Conservation (phyloP, 2,329 filamentous ascomycete species). For the Aspergillus felis region DNA sequence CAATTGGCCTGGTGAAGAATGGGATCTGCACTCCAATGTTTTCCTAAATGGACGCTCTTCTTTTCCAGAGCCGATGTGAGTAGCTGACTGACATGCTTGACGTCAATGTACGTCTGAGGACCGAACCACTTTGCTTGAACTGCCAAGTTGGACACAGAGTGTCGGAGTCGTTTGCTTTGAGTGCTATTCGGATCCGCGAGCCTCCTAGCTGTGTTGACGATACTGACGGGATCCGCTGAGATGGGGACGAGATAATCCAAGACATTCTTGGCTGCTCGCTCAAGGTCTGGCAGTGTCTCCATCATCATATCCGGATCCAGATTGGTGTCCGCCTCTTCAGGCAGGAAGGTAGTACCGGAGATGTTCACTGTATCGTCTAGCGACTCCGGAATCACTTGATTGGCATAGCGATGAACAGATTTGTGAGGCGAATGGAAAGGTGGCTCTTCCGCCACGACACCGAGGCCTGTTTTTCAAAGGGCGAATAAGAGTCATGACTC, state of each 20-base stretch:
- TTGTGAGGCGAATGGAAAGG: conserved; percentile 9
- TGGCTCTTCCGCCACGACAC: conserved; percentile 18
- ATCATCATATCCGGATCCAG: conserved; percentile 35
- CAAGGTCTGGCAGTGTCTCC: conserved; percentile 38
- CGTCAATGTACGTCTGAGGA: conserved; percentile 34
- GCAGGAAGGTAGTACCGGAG: conserved; percentile 31
- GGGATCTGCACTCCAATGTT: conserved; percentile 32
- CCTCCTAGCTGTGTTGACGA: conserved; percentile 26
- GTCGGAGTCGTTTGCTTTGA: conserved; percentile 26
- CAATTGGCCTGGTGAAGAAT: conserved; percentile 44
- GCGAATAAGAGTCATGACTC: not conserved
- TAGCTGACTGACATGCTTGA: conserved; percentile 23
- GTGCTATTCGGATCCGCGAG: conserved; percentile 26
- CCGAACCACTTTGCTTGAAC: conserved; percentile 25
- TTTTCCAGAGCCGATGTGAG: conserved; percentile 25
- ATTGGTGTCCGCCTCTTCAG: conserved; percentile 28
- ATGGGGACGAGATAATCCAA: conserved; percentile 35
- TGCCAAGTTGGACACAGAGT: conserved; percentile 20
- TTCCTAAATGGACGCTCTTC: conserved; percentile 7
- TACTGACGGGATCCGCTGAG: conserved; percentile 20
- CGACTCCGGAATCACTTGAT: conserved; percentile 18
- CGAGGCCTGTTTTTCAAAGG: conserved; percentile 8
- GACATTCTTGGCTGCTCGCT: conserved; percentile 29
- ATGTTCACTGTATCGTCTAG: conserved; percentile 30
- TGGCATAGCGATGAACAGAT: conserved; percentile 4